These are phyloP conservation scores for Paecilomyces fulvus DNA, from an alignment of 2,329 filamentous ascomycete genomes.

Conservation along the genomic window DNA sequence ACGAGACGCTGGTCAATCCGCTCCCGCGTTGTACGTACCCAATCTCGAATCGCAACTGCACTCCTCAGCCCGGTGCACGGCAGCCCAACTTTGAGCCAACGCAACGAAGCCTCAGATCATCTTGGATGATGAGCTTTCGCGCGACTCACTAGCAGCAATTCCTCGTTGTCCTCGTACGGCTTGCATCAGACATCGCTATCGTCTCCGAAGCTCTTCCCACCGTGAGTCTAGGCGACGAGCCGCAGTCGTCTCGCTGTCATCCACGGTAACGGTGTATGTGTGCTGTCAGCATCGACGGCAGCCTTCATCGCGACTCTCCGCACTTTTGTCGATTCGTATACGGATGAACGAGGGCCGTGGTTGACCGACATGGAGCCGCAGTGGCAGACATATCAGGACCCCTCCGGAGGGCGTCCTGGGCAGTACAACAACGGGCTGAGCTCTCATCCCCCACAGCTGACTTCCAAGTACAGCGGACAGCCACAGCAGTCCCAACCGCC, in stretches of 20 bases:
- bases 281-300: constrained; percentile 15
- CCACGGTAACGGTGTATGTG: constrained; percentile 10
- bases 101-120: constrained; percentile 2
- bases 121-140: constrained; percentile 12
- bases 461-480: constrained; percentile 41
- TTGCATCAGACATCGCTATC: constrained; percentile 9
- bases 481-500: constrained; percentile 43
- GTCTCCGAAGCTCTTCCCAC: constrained; percentile 1
- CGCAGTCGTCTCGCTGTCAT: constrained; percentile 17
- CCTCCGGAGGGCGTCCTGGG: constrained; percentile 50
- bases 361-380: constrained; percentile 45
- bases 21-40: constrained; percentile 6
- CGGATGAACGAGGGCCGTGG: constrained; percentile 5
- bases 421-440: constrained; percentile 53
- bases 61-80: constrained; percentile 2
- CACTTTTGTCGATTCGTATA: constrained; percentile 1
- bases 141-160: constrained; percentile 10
- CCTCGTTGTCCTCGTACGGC: constrained; percentile 5
- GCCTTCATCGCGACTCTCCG: constrained; percentile 2
- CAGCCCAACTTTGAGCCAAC: constrained; percentile 1
- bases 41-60: constrained; percentile 9
- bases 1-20: constrained; percentile 3
- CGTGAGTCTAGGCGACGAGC: constrained; percentile 19
- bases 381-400: constrained; percentile 61
- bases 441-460: constrained; percentile 40